A percentile compares a stretch with the other conserved stretches of the same genome.
phyloP scores from a whole-genome alignment of 768 basidiomycete genomes.

The Russula griseocarnosa region DNA sequence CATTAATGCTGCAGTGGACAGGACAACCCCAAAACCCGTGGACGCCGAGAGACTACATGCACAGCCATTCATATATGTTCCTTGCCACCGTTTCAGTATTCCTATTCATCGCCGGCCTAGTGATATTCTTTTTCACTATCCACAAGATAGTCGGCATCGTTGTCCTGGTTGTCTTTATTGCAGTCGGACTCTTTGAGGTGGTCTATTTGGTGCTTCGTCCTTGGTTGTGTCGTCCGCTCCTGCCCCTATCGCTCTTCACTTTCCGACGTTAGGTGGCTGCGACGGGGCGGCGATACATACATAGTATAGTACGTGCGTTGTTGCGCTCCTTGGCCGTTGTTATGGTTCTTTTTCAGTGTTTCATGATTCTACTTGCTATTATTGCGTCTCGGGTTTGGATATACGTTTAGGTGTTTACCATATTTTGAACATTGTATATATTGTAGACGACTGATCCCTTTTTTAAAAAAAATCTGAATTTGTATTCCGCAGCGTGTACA shows the following conservation, averaged over 20 bases:
- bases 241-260: constrained; percentile 20
- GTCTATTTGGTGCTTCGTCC: constrained; percentile 2
- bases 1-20: too few relatives aligned
- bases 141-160: constrained; percentile 12
- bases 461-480: too few relatives aligned
- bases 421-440: not conserved
- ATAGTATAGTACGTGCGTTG: too few relatives aligned
- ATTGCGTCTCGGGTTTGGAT: too few relatives aligned
- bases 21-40: too few relatives aligned
- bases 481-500: too few relatives aligned
- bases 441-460: too few relatives aligned
- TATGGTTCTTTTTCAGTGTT: too few relatives aligned
- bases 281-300: not conserved
- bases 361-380: too few relatives aligned
- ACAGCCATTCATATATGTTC: constrained; percentile 33
- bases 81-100: constrained; percentile 45
- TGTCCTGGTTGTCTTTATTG: not conserved
- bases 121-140: constrained; percentile 40
- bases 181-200: constrained; percentile 4
- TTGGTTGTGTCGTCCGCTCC: not conserved
- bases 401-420: not conserved
- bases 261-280: not conserved
- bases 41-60: constrained; percentile 35
- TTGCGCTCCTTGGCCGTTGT: too few relatives aligned
- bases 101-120: constrained; percentile 49